A percentile compares a stretch with the other conserved stretches of the same genome.
phyloP scores from a whole-genome alignment of 2,329 filamentous ascomycete species.

The Ophiostoma fasciatum region DNA sequence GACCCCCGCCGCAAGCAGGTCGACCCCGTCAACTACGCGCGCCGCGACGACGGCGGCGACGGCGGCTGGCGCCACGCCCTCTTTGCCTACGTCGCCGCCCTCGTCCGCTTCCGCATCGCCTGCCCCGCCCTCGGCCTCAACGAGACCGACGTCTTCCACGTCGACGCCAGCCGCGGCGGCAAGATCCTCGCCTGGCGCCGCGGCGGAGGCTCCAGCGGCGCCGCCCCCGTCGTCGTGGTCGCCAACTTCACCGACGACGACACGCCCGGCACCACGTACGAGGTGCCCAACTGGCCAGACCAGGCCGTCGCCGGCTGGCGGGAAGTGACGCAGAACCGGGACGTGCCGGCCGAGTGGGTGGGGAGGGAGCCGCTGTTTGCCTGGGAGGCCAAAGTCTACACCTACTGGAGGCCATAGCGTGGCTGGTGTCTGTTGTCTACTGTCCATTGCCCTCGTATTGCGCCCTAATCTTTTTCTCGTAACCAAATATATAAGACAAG shows the following conservation, averaged over 20 bases:
- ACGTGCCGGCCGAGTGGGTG: slow-evolving; percentile 14
- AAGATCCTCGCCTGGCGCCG: slow-evolving; percentile 14
- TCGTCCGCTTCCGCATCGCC: slow-evolving; percentile 12
- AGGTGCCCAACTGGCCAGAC: slow-evolving; percentile 13
- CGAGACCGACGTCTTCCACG: slow-evolving; percentile 14
- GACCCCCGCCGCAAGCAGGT: slow-evolving; percentile 14
- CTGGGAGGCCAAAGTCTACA: slow-evolving; percentile 16
- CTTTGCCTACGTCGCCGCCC: slow-evolving; percentile 13
- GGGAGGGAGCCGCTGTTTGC: slow-evolving; percentile 13
- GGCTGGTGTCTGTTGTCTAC: too few species aligned
- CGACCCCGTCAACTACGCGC: slow-evolving; percentile 15
- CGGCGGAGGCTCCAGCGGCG: not conserved
- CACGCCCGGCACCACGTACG: slow-evolving; percentile 12
- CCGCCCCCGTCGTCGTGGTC: slow-evolving; percentile 11
- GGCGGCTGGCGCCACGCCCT: slow-evolving; percentile 13
- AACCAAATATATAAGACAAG: too few species aligned
- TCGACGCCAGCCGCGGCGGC: slow-evolving; percentile 10
- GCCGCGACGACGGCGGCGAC: slow-evolving; percentile 12
- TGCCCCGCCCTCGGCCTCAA: slow-evolving; percentile 14
- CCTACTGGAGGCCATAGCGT: too few species aligned
- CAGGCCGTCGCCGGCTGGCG: slow-evolving; percentile 10
- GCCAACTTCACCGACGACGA: slow-evolving; percentile 13
- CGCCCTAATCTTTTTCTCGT: too few species aligned
- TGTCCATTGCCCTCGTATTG: too few species aligned
- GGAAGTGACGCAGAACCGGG: slow-evolving; percentile 13